Evolutionary conservation across 805 yeast species (phyloP).

Genomic region (Maudiozyma turicensis): DNA sequence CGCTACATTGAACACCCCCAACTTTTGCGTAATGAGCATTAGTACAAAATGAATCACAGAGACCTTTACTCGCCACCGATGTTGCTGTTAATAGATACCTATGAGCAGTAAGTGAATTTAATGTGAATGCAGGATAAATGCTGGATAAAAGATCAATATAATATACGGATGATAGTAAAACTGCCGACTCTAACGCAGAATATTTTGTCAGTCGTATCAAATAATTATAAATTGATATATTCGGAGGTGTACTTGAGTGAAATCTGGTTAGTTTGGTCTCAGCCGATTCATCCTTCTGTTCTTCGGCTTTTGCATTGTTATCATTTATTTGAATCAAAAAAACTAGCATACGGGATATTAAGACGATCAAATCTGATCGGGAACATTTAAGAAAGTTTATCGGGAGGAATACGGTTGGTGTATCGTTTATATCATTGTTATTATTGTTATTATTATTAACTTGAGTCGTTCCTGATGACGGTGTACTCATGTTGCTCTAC

Average conservation of each 20-base stretch:
- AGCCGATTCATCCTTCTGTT: slow-evolving; percentile 6
- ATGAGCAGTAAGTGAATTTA: slow-evolving; percentile 89
- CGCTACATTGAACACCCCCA: slow-evolving; percentile 82
- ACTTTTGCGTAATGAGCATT: slow-evolving; percentile 91
- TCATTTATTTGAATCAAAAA: slow-evolving; percentile 73
- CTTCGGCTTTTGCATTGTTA: slow-evolving; percentile 21
- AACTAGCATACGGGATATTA: slow-evolving; percentile 72
- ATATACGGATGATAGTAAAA: slow-evolving; percentile 73
- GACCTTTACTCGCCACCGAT: slow-evolving; percentile 79
- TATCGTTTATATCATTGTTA: slow-evolving; percentile 1
- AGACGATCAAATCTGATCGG: slow-evolving; percentile 54
- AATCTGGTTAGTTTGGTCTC: slow-evolving; percentile 54
- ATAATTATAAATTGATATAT: slow-evolving; percentile 71
- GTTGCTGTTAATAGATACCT: slow-evolving; percentile 85
- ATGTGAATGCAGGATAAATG: slow-evolving; percentile 67
- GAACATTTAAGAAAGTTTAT: slow-evolving; percentile 51
- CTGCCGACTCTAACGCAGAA: slow-evolving; percentile 77
- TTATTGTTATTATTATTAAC: not conserved
- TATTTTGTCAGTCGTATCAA: slow-evolving; percentile 68
- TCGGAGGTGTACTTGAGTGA: slow-evolving; percentile 90
- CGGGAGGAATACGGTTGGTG: slow-evolving; percentile 23
- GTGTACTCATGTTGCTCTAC: not conserved
- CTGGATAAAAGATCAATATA: slow-evolving; percentile 79
- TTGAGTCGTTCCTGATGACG: not conserved
- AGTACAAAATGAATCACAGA: slow-evolving; percentile 90